Evolutionary conservation across 805 yeast genomes (phyloP), one percentile per base, ranked within the genome.

Genomic region (Jamesozyma piceae): DNA sequence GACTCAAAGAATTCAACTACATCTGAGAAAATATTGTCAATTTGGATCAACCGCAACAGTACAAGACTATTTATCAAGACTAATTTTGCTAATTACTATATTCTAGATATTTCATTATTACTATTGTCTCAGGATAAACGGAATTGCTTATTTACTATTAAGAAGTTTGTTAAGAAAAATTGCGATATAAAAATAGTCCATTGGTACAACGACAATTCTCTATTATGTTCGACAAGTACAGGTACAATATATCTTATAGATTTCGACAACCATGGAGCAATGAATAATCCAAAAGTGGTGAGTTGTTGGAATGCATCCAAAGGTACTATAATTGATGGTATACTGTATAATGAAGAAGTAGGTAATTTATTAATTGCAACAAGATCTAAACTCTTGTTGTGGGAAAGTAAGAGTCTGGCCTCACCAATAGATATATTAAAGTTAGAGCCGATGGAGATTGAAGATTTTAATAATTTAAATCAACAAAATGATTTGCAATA

Each of bases 391-490:
- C 47, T 59, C 9, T 42, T 49, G 45, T 50, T 46, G 32, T 59
- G 64, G 45, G 26, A 28, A 32, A 17, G 11, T 32, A 22, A 34
- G 10, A 38, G 38, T 27, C 42, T 44, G 17, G 14, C 44, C 2
- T 32, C 35, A 18, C 29, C 24, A 11, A 6, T 34, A 15, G 36
- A 39, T 38, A 40, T 18, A 61, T 65, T 37, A 49, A 52, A 37
- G 54, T 55, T 24, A 43, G 50, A 43, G 29, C 69, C 71, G 4
- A 43, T 57, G 2, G 71, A 66, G 39, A 52, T 50, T 21, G 72
- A 67, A 38, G 62, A 60, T 31, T 65, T 65, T 38, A 70, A 67
- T 41, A 62, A 58, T 35, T 42, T 62, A 15, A 65, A 63, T 18
- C 38, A 40, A 29, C 14, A 20, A 8, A 21, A 8, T 18, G 15